phyloP scores from a whole-genome alignment of 164 flowering plant genomes.

The Dillenia turbinata region DNA sequence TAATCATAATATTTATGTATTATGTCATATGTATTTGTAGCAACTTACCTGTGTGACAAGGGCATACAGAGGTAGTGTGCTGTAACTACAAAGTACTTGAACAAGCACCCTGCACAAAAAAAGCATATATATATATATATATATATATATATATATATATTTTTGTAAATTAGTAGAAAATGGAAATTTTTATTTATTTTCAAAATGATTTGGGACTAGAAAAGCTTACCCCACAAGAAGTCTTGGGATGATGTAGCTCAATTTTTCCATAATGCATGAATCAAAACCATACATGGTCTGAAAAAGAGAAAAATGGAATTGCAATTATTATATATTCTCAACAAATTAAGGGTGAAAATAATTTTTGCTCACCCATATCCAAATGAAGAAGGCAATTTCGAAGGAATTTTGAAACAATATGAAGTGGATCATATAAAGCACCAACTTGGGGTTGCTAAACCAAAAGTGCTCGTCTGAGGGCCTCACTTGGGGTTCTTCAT shows the following conservation, averaged over 20 bases:
- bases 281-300: conserved; percentile 42
- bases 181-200: neutral
- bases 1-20: neutral
- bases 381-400: conserved; percentile 94
- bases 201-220: neutral
- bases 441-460: conserved; percentile 60
- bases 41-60: conserved; percentile 80
- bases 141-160: neutral
- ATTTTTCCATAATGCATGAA: conserved; percentile 90
- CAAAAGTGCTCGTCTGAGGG: conserved; percentile 92
- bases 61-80: conserved; percentile 91
- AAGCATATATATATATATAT: no score
- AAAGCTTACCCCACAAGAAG: conserved; percentile 71
- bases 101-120: conserved; percentile 47
- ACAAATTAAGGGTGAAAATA: neutral
- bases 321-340: neutral
- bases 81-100: conserved; percentile 90
- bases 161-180: no score
- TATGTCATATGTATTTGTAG: neutral
- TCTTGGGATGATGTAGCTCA: conserved; percentile 65
- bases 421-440: conserved; percentile 83
- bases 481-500: conserved; percentile 52
- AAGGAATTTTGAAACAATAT: conserved; percentile 94
- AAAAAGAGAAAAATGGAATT: neutral
- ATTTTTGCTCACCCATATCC: conserved; percentile 67